These are phyloP conservation scores for Mortierella sp. DNA, from an alignment of 371 early-diverging fungal species.

Conservation along the genomic window DNA sequence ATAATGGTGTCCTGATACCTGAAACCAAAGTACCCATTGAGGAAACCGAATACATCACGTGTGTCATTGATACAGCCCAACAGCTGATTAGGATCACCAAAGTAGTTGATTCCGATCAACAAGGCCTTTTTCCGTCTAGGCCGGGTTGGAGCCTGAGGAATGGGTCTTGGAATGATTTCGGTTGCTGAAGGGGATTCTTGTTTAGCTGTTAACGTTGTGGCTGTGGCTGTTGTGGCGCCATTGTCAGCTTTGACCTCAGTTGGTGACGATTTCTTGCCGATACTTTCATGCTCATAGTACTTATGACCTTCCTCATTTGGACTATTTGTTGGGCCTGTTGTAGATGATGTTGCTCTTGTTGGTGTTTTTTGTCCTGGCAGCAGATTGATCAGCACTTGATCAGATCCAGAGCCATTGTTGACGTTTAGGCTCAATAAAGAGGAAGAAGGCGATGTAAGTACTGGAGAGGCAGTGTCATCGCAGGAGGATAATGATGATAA, in stretches of 20 bases:
- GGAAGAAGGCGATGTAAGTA: background rate
- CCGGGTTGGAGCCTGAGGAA: constrained; percentile 20
- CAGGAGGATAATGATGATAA: background rate
- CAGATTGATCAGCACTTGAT: constrained; percentile 15
- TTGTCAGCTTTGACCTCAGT: background rate
- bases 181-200: background rate
- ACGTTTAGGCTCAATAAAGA: background rate
- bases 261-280: background rate
- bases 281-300: constrained; percentile 20
- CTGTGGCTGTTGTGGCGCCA: background rate
- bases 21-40: constrained; percentile 62
- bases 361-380: constrained; percentile 35
- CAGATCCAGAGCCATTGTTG: background rate
- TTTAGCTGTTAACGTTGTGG: background rate
- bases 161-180: constrained; percentile 19
- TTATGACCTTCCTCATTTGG: constrained; percentile 17
- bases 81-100: constrained; percentile 67
- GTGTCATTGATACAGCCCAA: constrained; percentile 78
- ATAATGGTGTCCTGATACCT: constrained; percentile 60
- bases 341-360: constrained; percentile 22
- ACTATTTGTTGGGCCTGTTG: constrained; percentile 9
- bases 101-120: constrained; percentile 94
- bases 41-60: constrained; percentile 63
- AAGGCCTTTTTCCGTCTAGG: constrained; percentile 83
- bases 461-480: background rate